phyloP scores from a whole-genome alignment of 208 protist genomes.

The Leishmania tropica region DNA sequence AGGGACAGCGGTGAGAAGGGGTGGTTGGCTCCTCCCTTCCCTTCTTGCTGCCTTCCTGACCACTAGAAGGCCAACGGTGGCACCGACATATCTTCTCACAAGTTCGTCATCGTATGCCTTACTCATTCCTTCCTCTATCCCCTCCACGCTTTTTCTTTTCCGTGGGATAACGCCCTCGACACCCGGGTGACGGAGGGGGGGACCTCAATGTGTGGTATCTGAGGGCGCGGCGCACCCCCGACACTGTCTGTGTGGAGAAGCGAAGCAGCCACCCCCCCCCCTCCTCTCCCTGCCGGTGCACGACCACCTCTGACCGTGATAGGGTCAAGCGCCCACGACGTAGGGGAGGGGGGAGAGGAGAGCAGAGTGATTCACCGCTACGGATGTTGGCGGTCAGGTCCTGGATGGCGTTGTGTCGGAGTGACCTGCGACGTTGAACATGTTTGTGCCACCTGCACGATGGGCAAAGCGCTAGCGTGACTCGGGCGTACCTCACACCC shows the following conservation, averaged over 20 bases:
- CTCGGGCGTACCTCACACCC: not conserved
- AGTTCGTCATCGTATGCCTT: not conserved
- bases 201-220: not conserved
- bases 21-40: not conserved
- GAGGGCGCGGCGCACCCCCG: not conserved
- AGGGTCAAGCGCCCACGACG: not conserved
- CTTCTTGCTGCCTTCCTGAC: not conserved
- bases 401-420: not conserved
- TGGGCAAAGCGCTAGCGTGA: not conserved
- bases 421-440: not conserved
- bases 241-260: not conserved
- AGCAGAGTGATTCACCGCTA: too few species aligned
- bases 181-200: not conserved
- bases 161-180: not conserved
- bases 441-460: not conserved
- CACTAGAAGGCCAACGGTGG: not conserved
- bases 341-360: not conserved
- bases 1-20: not conserved
- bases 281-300: not conserved
- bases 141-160: not conserved
- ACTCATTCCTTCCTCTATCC: not conserved
- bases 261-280: not conserved
- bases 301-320: not conserved
- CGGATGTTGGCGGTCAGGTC: not conserved
- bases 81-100: not conserved